phyloP scores from a whole-genome alignment of 208 protist genomes.

The Acanthamoeba culbertsoni region DNA sequence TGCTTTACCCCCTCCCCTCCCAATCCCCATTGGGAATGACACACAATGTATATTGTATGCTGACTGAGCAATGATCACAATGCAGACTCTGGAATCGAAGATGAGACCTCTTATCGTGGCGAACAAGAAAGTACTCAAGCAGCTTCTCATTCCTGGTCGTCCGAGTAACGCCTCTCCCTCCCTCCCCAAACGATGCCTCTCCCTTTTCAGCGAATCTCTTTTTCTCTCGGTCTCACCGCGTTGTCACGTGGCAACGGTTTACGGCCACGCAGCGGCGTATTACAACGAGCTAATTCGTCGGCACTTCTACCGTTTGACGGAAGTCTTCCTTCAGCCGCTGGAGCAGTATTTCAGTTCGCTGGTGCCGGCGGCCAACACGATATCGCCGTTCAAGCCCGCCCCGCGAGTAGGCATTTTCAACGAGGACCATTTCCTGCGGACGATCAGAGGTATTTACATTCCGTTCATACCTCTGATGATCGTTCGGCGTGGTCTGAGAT shows the following conservation, averaged over 20 bases:
- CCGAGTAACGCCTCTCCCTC: not conserved
- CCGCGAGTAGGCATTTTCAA: not conserved
- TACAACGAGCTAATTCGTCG: conserved; percentile 38
- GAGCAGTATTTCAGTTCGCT: conserved; percentile 18
- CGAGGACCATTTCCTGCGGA: not conserved
- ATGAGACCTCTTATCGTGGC: not conserved
- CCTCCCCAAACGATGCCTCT: too few species aligned
- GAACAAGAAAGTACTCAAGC: conserved; percentile 15
- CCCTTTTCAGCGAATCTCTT: too few species aligned
- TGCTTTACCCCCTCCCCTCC: not conserved
- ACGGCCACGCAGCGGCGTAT: not conserved
- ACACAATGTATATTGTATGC: not conserved
- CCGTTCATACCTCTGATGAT: not conserved
- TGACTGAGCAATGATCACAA: not conserved
- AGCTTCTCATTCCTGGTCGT: not conserved
- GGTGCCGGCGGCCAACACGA: not conserved
- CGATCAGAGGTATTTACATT: not conserved
- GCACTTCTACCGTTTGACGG: not conserved
- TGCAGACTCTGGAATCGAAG: not conserved
- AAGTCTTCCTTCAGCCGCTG: conserved; percentile 19
- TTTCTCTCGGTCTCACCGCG: not conserved
- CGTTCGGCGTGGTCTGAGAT: not conserved
- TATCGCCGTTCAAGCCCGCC: conserved; percentile 16
- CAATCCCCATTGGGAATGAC: not conserved
- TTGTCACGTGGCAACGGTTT: not conserved